phyloP scores from a whole-genome alignment of 768 basidiomycete genomes.

The Lactarius tabidus region DNA sequence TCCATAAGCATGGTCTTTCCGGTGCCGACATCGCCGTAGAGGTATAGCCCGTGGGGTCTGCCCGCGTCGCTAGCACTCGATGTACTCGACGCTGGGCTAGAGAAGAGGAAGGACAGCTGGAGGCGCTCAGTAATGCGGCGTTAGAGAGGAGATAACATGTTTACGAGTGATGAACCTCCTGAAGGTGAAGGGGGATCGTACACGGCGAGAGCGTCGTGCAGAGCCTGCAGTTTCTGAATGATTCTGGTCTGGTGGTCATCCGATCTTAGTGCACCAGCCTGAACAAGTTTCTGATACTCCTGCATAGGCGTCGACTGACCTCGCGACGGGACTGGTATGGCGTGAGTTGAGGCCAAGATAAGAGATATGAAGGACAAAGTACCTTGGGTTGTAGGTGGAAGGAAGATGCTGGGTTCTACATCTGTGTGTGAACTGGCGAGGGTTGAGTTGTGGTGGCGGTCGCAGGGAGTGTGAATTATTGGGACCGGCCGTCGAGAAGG shows the following conservation, averaged over 20 bases:
- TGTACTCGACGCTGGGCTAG: conserved; percentile 20
- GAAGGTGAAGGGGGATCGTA: conserved; percentile 61
- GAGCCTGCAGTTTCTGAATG: conserved; percentile 72
- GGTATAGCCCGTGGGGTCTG: conserved; percentile 74
- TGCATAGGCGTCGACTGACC: conserved; percentile 31
- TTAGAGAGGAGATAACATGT: conserved; percentile 16
- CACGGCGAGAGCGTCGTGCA: conserved; percentile 64
- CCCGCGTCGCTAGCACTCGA: conserved; percentile 23
- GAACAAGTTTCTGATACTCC: conserved; percentile 47
- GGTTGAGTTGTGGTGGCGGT: conserved; percentile 7
- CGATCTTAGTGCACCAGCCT: conserved; percentile 52
- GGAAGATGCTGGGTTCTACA: background rate
- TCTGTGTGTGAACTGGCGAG: conserved; percentile 4
- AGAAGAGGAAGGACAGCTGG: conserved; percentile 23
- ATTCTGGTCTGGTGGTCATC: conserved; percentile 86
- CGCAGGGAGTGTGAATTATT: background rate
- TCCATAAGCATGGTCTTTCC: conserved; percentile 99
- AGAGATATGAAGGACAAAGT: background rate
- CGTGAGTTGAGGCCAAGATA: background rate
- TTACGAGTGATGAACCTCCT: conserved; percentile 33
- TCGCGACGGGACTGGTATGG: background rate
- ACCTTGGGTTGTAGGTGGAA: conserved; percentile 5
- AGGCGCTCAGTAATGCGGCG: background rate
- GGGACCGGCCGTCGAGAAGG: background rate
- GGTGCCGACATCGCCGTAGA: conserved; percentile 95